Base-by-base conservation (phyloP, 768 basidiomycete species). In the Termitomyces sp. region DNA sequence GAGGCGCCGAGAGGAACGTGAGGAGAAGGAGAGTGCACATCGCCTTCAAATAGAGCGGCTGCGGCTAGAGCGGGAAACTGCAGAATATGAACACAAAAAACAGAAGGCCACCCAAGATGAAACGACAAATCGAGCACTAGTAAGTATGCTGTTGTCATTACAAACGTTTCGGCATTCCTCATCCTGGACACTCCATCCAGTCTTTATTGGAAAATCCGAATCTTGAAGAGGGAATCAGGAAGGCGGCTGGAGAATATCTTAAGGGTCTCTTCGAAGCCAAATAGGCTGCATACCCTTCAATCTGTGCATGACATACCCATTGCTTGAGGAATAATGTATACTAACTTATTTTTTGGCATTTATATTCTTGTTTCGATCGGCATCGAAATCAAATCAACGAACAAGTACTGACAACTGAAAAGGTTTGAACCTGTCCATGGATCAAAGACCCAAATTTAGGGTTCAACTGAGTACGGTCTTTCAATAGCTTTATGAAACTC, bases 231-330 rank as follows among this genome's bases (percentile, higher is more conserved):
- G 74, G 76, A 11, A 75, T 89, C 52, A 84, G 82, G 67, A 80
- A 82, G 61, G 83, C 82, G 5, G 88, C 87, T 3, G 78, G 82
- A 42, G 87, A 89, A 49, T 90, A 86, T 70, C 70, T 90, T 61
- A 86, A 86, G 71, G 84, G 80, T 64, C 70, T 88, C 28, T 85
- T 89, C 59, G 66, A 71, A 30, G 63, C 70, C 48, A 78, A 80
- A 56, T 76, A 61, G 56, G 51, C 46, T 52, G 30, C 32, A 53
- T 53, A 28, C 52, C 57, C 54, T 52, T 40, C 27, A 16, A 32
- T 50, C 23, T 52, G 28, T 25, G 11, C 35, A 37, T 45, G 35
- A 52, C 52, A 53, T 50, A 53, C 55, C 55, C 55, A 23, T 49
- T 40, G 40, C 25, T 45, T 49, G 30, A 56, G 54, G 52, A 43